Base-by-base conservation (phyloP, 2,329 filamentous ascomycete genomes). In the Chaetomiaceae sp. region DNA sequence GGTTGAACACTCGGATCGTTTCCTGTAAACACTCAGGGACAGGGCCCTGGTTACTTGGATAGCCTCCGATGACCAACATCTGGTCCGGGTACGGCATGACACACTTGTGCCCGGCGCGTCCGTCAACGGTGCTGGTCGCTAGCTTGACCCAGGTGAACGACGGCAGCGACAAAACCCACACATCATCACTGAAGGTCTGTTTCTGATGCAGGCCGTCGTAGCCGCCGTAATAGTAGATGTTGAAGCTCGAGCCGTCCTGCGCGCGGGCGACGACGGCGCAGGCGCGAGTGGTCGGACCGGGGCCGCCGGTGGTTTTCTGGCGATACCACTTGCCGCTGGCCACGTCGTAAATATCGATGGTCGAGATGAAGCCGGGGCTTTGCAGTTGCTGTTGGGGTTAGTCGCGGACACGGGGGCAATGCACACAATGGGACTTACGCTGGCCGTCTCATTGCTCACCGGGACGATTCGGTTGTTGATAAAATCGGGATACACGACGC, bases 211-310 rank as follows among this genome's bases (percentile, higher is more conserved):
- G 57, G 0, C 79, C 81, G 51, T 81, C 69, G 62, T 86, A 91
- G 0, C 89, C 89, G 14, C 87, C 89, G 60, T 89, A 93, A 70
- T 88, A 89, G 71, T 92, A 91, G 44, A 95, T 83, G 63, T 91
- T 90, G 67, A 85, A 87, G 52, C 84, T 89, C 10, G 85, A 87
- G 30, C 74, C 75, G 62, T 90, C 87, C 39, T 81, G 73, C 13
- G 87, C 83, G 0, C 81, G 73, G n/a, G 81, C 86, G 1, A 89
- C 81, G 0, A 89, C 85, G 3, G 87, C 84, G 62, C 89, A 93
- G 63, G 85, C 75, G 75, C 86, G 65, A 68, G 86, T 63, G 67
- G 78, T 65, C 70, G 81, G 62, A 12, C 73, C 70, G 0, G 78
- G 80, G 0, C 74, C 73, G 2, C 79, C 81, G 3, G 72, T 74